phyloP scores from a whole-genome alignment of 2,329 filamentous ascomycete species.

The Fusarium chuoi region DNA sequence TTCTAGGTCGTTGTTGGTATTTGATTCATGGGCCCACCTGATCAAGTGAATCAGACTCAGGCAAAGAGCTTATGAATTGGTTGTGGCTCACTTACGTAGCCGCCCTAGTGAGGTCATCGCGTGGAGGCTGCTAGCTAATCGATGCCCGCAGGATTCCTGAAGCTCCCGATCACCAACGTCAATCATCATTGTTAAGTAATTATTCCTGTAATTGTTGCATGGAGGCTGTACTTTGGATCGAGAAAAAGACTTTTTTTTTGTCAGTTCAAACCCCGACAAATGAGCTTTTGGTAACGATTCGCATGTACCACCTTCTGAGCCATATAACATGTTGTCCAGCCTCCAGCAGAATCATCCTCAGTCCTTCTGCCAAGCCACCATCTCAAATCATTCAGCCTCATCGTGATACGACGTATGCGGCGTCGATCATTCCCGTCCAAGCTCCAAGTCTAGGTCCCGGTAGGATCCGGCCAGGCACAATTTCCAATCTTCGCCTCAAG shows the following conservation, averaged over 20 bases:
- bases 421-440: constrained; percentile 23
- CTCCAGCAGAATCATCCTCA: not conserved
- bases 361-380: constrained; percentile 21
- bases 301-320: constrained; percentile 6
- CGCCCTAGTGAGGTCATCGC: constrained; percentile 39
- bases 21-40: not conserved
- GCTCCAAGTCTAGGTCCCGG: not conserved
- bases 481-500: not conserved
- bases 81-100: constrained; percentile 36
- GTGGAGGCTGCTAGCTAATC: constrained; percentile 3
- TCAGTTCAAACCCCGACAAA: not conserved
- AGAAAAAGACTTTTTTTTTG: not conserved
- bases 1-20: not conserved
- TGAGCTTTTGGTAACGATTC: not conserved
- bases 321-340: not conserved
- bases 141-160: constrained; percentile 20
- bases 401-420: constrained; percentile 14
- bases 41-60: constrained; percentile 10
- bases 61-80: constrained; percentile 14
- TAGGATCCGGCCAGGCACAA: not conserved
- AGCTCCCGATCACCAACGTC: constrained; percentile 23
- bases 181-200: constrained; percentile 2
- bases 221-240: not conserved
- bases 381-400: constrained; percentile 17
- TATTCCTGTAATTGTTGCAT: not conserved